Percentiles rank a stretch among this genome's conserved stretches.
phyloP scores from a whole-genome alignment of 306 rosid genomes.

The Corylus americana region DNA sequence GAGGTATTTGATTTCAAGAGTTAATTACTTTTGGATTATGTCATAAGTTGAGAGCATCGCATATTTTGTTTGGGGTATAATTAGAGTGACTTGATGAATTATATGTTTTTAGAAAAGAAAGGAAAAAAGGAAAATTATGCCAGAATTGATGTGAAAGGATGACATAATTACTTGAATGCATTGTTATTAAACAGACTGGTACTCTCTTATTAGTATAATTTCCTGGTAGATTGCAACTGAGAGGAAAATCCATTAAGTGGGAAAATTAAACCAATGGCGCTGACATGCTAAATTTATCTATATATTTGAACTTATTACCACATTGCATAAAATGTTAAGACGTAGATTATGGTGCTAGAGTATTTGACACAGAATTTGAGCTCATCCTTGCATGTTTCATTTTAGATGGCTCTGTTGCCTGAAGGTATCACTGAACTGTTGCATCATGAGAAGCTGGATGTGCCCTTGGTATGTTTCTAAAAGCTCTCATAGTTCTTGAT shows the following conservation, averaged over 20 bases:
- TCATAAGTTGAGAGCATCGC: not conserved
- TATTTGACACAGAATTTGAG: slow-evolving; percentile 22
- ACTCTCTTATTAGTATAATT: not conserved
- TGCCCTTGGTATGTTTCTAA: slow-evolving; percentile 75
- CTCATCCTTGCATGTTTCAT: slow-evolving; percentile 38
- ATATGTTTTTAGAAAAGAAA: not conserved
- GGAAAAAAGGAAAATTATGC: not conserved
- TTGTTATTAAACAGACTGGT: not conserved
- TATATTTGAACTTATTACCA: not conserved
- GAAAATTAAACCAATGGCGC: not conserved
- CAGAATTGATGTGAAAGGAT: not conserved
- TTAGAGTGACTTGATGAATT: not conserved
- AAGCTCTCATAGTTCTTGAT: slow-evolving; percentile 22
- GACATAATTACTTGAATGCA: not conserved
- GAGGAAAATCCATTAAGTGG: not conserved
- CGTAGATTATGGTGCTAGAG: not conserved
- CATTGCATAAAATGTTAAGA: not conserved
- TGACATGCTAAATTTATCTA: not conserved
- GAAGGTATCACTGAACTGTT: slow-evolving; percentile 92
- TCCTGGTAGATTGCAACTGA: not conserved
- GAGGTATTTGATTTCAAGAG: slow-evolving; percentile 54
- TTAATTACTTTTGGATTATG: not conserved
- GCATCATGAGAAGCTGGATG: slow-evolving; percentile 75
- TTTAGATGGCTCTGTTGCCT: slow-evolving; percentile 95
- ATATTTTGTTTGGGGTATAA: not conserved